Evolutionary conservation across 495 filamentous ascomycete species (phyloP), one percentile per base, ranked within the genome.

Genomic region (Halenospora varia): DNA sequence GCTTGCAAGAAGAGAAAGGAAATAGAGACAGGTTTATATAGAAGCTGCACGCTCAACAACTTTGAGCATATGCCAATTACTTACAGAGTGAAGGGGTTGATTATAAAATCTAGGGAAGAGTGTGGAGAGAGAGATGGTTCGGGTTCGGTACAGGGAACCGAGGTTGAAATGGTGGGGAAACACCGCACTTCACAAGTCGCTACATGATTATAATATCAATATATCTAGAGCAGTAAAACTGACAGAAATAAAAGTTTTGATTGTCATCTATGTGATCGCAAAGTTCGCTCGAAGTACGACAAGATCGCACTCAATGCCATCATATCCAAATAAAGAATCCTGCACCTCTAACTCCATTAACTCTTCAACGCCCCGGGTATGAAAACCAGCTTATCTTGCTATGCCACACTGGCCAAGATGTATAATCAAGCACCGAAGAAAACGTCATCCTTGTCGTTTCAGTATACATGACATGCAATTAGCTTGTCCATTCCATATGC

Each of bases 301-400:
- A 42, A 48, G 46, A 52, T 54, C 40, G 44, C 41, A 60, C 55
- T 41, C 26, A 25, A 54, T 53, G 42, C 56, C 50, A 19, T 53
- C 26, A 39, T 48, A 39, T 54, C 44, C 48, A 59, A 51, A 20
- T 8, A 29, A 42, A 46, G 11, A 2, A 24, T 50, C 13, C 15
- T 18, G 49, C 54, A 17, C 54, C 53, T 56, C 25, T 49, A 65
- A 61, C 57, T 54, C 62, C 58, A 52, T 55, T 46, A 51, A 50
- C 41, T 56, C 45, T 60, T 48, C 24, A 64, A 64, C 62, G 62
- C 62, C 63, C 56, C 56, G 63, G 60, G 60, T 63, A 63, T 61
- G 56, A 63, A 25, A 53, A 47, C 23, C 26, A 25, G 22, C 26
- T 26, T 24, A 50, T 49, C 55, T 59, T 57, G 59, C 53, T 59